A percentile compares a stretch with the other conserved stretches of the same genome.
Conservation (phyloP, 768 basidiomycete species). For the Crassisporium funariophilum region DNA sequence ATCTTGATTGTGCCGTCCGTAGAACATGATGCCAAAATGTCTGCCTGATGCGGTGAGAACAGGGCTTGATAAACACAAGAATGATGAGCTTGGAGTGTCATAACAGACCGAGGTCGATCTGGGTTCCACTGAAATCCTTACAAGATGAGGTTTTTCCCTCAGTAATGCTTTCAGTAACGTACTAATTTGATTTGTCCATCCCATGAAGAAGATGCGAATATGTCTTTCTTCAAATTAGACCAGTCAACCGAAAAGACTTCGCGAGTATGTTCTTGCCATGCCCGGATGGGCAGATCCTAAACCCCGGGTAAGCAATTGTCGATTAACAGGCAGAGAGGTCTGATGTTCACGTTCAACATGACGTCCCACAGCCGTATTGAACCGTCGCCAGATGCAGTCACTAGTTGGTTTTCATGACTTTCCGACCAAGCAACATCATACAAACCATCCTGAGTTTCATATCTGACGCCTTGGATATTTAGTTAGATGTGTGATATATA, state of each 20-base stretch:
- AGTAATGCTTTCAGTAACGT: conserved; percentile 27
- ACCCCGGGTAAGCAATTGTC: neutral
- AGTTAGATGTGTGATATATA: conserved; percentile 13
- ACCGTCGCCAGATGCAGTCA: conserved; percentile 88
- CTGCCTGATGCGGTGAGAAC: conserved; percentile 91
- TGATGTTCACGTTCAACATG: conserved; percentile 69
- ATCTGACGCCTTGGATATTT: conserved; percentile 32
- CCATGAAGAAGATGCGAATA: conserved; percentile 88
- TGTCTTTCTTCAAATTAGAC: conserved; percentile 91
- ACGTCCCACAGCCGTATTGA: conserved; percentile 91
- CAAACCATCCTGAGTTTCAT: conserved; percentile 31
- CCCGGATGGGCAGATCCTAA: conserved; percentile 86
- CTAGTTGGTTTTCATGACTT: conserved; percentile 90
- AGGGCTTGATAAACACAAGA: conserved; percentile 88
- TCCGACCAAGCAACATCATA: conserved; percentile 86
- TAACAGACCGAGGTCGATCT: conserved; percentile 74
- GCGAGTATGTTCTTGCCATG: conserved; percentile 92
- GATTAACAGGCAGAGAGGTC: neutral
- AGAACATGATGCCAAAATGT: conserved; percentile 80
- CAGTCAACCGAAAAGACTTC: conserved; percentile 96
- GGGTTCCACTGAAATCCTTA: conserved; percentile 73
- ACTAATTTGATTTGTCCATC: conserved; percentile 90
- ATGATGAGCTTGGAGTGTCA: conserved; percentile 81
- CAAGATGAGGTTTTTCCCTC: conserved; percentile 6
- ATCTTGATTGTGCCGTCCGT: conserved; percentile 84